These are phyloP conservation scores for Solanum sejunctum DNA, from an alignment of 257 asterid species.

Conservation along the genomic window DNA sequence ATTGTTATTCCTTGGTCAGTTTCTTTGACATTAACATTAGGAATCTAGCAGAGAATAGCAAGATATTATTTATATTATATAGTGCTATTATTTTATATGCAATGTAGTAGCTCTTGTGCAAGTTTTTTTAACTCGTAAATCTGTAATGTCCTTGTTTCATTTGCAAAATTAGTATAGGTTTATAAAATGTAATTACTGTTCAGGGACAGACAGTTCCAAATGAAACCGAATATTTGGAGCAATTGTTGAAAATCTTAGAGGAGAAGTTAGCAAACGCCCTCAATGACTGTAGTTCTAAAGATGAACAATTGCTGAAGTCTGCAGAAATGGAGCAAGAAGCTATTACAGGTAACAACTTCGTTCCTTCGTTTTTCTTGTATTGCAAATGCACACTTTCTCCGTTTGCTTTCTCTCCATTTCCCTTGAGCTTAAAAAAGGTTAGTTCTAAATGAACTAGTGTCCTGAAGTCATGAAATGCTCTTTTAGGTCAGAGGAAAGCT, in stretches of 20 bases:
- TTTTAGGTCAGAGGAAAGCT: conserved; percentile 46
- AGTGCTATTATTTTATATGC: not conserved
- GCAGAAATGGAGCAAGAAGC: conserved; percentile 33
- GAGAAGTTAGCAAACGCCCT: conserved; percentile 49
- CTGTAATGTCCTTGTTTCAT: not conserved
- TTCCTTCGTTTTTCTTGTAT: not conserved
- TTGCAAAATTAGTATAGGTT: not conserved
- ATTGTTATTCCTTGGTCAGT: not conserved
- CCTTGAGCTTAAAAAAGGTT: not conserved
- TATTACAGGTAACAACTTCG: conserved; percentile 30
- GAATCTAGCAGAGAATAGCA: not conserved
- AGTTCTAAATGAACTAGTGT: not conserved
- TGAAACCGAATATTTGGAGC: conserved; percentile 49
- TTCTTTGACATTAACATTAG: not conserved
- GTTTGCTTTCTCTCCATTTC: not conserved
- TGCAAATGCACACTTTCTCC: not conserved
- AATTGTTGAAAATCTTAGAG: conserved; percentile 33
- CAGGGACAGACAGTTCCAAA: conserved; percentile 20
- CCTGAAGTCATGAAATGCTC: not conserved
- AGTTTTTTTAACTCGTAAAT: not conserved
- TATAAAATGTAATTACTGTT: not conserved
- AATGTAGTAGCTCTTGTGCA: not conserved
- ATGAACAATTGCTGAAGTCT: conserved; percentile 23
- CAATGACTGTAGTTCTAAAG: conserved; percentile 52
- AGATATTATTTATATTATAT: too few species aligned